Conservation (phyloP, 1,284 basidiomycete species). For the Dichomitus squalens region DNA sequence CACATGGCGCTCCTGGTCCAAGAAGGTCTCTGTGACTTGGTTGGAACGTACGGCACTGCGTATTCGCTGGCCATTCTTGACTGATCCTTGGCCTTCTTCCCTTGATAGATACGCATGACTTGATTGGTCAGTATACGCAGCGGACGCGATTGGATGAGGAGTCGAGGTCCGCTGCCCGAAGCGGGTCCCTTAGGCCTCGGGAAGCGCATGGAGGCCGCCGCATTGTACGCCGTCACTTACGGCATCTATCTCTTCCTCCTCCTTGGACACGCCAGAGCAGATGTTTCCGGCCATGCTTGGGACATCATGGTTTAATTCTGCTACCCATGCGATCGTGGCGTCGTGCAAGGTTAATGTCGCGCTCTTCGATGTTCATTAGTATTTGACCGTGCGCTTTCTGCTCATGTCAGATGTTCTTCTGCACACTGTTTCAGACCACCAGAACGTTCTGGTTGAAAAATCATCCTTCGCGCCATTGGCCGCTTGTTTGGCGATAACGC, state of each 20-base stretch:
- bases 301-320: not conserved
- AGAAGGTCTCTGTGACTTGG: too few relatives aligned
- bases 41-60: too few relatives aligned
- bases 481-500: not conserved
- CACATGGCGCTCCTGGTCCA: not conserved
- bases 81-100: too few relatives aligned
- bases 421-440: conserved; percentile 10
- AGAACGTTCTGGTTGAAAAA: not conserved
- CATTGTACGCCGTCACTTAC: not conserved
- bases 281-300: not conserved
- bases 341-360: not conserved
- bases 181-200: not conserved
- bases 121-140: too few relatives aligned
- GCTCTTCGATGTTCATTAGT: not conserved
- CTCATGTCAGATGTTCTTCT: conserved; percentile 12
- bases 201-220: not conserved
- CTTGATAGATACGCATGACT: too few relatives aligned
- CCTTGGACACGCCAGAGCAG: not conserved
- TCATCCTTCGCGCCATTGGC: conserved; percentile 12
- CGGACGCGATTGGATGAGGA: too few relatives aligned
- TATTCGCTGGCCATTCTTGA: too few relatives aligned
- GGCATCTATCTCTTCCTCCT: not conserved
- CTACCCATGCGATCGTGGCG: not conserved
- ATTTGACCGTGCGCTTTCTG: not conserved
- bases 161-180: too few relatives aligned